Evolutionary conservation across 1,284 basidiomycete genomes (phyloP).

Genomic region (Takashimella koratensis): DNA sequence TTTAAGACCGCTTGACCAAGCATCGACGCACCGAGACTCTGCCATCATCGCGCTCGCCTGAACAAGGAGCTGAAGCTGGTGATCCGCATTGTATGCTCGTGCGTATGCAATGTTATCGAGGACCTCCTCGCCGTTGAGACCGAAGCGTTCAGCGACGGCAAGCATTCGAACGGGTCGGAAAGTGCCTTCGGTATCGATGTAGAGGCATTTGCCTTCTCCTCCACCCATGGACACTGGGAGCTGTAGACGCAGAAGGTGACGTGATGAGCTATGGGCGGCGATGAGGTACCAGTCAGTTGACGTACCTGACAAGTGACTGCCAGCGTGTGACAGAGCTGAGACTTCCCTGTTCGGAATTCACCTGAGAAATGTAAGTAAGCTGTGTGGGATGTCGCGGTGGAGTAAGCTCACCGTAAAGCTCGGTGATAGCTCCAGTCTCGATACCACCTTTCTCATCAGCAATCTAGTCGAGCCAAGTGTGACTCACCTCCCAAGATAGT

Average conservation of each 20-base stretch:
- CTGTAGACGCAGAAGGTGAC: constrained; percentile 35
- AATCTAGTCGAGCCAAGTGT: neutral
- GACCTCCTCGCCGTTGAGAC: constrained; percentile 94
- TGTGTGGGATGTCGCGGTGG: neutral
- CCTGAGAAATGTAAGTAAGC: constrained; percentile 22
- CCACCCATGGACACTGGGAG: constrained; percentile 97
- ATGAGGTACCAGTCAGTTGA: too few relatives aligned
- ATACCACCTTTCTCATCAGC: constrained; percentile 66
- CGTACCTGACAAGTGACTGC: constrained; percentile 88
- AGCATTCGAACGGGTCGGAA: constrained; percentile 95
- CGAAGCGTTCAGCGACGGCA: constrained; percentile 91
- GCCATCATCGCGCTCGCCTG: constrained; percentile 96
- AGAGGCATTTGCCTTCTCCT: constrained; percentile 97
- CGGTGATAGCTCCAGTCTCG: constrained; percentile 97
- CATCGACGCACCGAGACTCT: constrained; percentile 70
- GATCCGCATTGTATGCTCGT: constrained; percentile 97
- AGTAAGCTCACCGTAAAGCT: constrained; percentile 70
- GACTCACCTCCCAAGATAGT: constrained; percentile 82
- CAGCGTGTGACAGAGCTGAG: constrained; percentile 95
- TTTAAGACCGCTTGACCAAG: neutral
- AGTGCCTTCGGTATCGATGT: constrained; percentile 98
- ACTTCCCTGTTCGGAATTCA: constrained; percentile 98
- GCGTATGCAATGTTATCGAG: constrained; percentile 99
- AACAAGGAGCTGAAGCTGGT: constrained; percentile 85
- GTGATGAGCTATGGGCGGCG: neutral